Base-by-base conservation (phyloP, 2,329 filamentous ascomycete species). In the Coniella lustricola region DNA sequence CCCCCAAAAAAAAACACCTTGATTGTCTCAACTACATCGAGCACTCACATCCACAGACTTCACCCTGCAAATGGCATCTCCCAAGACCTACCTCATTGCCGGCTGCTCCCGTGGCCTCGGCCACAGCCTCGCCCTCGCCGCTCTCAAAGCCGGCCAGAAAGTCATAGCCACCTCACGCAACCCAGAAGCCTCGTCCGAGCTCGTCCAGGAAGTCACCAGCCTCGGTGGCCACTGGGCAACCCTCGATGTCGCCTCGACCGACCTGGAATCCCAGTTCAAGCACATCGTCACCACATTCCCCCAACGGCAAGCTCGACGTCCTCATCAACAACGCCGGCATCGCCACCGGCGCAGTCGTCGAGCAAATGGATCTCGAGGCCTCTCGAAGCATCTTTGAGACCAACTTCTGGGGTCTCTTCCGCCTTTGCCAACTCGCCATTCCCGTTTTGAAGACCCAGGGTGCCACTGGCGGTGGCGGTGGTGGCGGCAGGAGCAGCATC, bases 291-390 rank as follows among this genome's bases (percentile, higher is more conserved):
- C 46, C 13, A 43, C 48, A 10, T 8, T 49, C 7, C n/a, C 45
- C 10, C n/a, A 25, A 21, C 20, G 46, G 41, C 29, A 36, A 38
- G 12, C 22, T 52, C 21, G 50, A 52, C 37, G 42, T 46, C 20
- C 46, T 52, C 35, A 52, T 57, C 35, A 60, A 58, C 46, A 60
- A 50, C 17, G 53, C 51, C 12, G 64, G 59, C 57, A 42, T 49
- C 29, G 41, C 18, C 16, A 8, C 3, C 40, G 36, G 14, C 7
- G 14, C 34, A 17, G 32, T 45, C 7, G 16, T 39, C 20, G 50
- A 52, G 42, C 40, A 49, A 21, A 1, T 18, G 7, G 18, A 47
- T 1, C 16, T 48, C 3, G 45, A 45, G 13, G 1, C 2, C 7
- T 35, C 46, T 4, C 35, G 40, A 39, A 17, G n/a, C 2, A 16